These are phyloP conservation scores for Chlorella vulgaris DNA, from an alignment of 139 green algal genomes.

Conservation along the genomic window DNA sequence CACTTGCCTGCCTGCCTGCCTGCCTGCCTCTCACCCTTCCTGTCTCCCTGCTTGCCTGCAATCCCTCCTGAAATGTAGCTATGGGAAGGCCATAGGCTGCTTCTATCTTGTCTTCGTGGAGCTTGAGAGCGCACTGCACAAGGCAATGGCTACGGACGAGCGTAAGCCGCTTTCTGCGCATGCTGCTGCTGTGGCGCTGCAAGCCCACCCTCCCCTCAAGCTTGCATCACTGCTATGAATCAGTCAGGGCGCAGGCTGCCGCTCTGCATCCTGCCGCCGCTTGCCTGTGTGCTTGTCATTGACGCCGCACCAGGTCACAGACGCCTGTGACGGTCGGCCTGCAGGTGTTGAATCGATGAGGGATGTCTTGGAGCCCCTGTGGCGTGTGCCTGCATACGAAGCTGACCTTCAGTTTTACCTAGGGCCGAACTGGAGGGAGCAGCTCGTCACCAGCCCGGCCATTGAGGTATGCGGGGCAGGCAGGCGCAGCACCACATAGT, in stretches of 20 bases:
- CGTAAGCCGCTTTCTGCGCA: background rate
- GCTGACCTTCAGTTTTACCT: conserved; percentile 26
- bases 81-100: conserved; percentile 13
- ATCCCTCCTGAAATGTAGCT: background rate
- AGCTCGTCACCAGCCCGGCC: background rate
- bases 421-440: background rate
- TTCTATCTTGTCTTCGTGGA: conserved; percentile 23
- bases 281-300: too few relatives aligned
- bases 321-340: too few relatives aligned
- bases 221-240: too few relatives aligned
- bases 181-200: too few relatives aligned
- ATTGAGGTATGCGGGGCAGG: background rate
- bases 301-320: too few relatives aligned
- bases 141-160: background rate
- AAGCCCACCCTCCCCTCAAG: too few relatives aligned
- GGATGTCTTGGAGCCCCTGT: background rate
- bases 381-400: conserved; percentile 17
- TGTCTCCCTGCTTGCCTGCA: background rate
- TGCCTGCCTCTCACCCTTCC: too few relatives aligned
- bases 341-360: conserved; percentile 3
- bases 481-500: background rate
- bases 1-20: too few relatives aligned
- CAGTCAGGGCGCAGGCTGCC: too few relatives aligned
- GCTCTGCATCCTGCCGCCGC: too few relatives aligned
- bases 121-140: conserved; percentile 11